These are phyloP conservation scores for Penicillium sp. DNA, from an alignment of 2,329 filamentous ascomycete genomes.

Conservation along the genomic window DNA sequence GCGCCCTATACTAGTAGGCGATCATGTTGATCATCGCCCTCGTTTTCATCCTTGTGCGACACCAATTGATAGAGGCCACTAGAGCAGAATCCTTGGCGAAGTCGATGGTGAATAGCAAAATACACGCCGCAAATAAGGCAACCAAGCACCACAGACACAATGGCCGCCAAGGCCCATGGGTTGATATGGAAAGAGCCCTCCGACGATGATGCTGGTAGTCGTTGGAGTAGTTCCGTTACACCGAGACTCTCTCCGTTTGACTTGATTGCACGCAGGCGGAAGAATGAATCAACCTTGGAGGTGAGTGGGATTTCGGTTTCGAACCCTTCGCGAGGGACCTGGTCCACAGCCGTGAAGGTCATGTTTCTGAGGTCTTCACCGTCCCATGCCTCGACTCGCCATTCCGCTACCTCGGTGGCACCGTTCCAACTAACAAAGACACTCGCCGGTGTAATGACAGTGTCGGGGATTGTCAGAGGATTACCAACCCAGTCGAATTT, in stretches of 20 bases:
- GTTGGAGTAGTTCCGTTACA: constrained; percentile 19
- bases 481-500: constrained; percentile 54
- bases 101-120: constrained; percentile 11
- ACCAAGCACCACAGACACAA: constrained; percentile 9
- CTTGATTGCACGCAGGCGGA: constrained; percentile 24
- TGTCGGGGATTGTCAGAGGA: constrained; percentile 42
- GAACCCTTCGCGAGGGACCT: constrained; percentile 23
- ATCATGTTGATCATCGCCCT: constrained; percentile 5
- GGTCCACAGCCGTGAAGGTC: constrained; percentile 15
- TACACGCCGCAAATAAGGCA: constrained; percentile 17
- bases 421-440: constrained; percentile 41
- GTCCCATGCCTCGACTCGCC: constrained; percentile 28
- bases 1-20: constrained; percentile 16
- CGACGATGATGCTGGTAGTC: background rate
- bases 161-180: constrained; percentile 4
- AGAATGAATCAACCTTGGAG: constrained; percentile 14
- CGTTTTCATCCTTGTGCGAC: constrained; percentile 14
- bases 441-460: constrained; percentile 15
- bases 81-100: background rate
- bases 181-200: background rate
- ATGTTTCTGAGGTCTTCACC: constrained; percentile 14
- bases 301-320: constrained; percentile 22
- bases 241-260: constrained; percentile 22
- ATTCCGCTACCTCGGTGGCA: constrained; percentile 35
- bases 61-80: constrained; percentile 14